Evolutionary conservation across 2,329 filamentous ascomycete species (phyloP), one percentile per base, ranked within the genome.

Genomic region (Trichophyton equinum): DNA sequence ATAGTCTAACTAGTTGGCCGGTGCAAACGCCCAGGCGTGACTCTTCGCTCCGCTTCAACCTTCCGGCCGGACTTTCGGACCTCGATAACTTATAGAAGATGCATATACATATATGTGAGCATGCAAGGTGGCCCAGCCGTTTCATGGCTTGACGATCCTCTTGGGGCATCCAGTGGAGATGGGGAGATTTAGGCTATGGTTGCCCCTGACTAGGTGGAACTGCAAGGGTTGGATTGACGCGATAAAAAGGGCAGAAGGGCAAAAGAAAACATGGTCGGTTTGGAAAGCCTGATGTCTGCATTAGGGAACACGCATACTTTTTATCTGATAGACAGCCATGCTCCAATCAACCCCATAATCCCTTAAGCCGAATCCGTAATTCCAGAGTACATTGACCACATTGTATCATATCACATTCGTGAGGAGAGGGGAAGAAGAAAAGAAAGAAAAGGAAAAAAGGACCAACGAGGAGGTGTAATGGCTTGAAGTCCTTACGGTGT

Each of bases 401-500:
- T 55, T 55, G 30, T 55, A 55, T 53, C 49, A 53, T 55, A 36
- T 55, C 51, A 55, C 51, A 55, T 55, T 55, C 15, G 18, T 20
- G 4, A 27, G 22, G 46, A 22, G 20, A 51, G 20, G 18, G 4
- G 13, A 51, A 51, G 18, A 51, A 51, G 20, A 51, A 20, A 22
- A 49, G 9, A 49, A 20, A 22, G n/a, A 18, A 44, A 44, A 44
- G 40, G 40, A 38, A 38, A 38, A 44, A 44, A 44, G n/a, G 8
- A 44, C 40, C 15, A 44, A 44, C 40, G 40, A 44, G 40, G 40
- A 15, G 40, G 40, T 18, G 4, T 44, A 44, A 44, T 44, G 40
- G 40, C 40, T 44, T n/a, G 40, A 44, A 44, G 40, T 44, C 3
- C 25, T 27, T 4, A 44, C 40, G 15, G 4, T 44, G 40, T 44